Conservation (phyloP, 2,329 filamentous ascomycete species). For the Geosmithia flava region DNA sequence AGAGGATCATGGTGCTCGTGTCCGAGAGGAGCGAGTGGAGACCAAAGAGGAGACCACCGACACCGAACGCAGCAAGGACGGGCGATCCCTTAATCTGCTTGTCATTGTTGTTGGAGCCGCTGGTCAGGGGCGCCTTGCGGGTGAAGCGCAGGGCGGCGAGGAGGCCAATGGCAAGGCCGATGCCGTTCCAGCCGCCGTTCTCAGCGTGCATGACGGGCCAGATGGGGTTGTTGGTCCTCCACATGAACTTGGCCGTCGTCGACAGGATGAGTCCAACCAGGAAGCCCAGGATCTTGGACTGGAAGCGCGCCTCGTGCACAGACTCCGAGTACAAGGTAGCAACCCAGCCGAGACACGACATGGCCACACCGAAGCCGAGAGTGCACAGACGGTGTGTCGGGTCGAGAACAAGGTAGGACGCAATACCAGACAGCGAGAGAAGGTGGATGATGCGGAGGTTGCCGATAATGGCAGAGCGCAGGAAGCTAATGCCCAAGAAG, state of each 20-base stretch:
- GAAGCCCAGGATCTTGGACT: slow-evolving; percentile 73
- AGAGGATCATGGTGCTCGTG: slow-evolving; percentile 96
- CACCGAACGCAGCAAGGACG: slow-evolving; percentile 58
- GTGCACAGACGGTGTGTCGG: slow-evolving; percentile 68
- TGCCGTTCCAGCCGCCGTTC: slow-evolving; percentile 88
- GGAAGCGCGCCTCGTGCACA: slow-evolving; percentile 60
- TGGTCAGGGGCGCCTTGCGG: slow-evolving; percentile 42
- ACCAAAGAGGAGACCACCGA: slow-evolving; percentile 77
- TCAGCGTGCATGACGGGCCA: slow-evolving; percentile 87
- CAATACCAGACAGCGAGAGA: slow-evolving; percentile 63
- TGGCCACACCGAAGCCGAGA: slow-evolving; percentile 68
- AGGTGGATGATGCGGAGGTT: slow-evolving; percentile 64
- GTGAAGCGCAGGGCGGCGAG: slow-evolving; percentile 68
- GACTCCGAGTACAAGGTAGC: slow-evolving; percentile 72
- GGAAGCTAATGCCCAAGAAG: slow-evolving; percentile 55
- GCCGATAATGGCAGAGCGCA: slow-evolving; percentile 56
- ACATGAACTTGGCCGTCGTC: slow-evolving; percentile 83
- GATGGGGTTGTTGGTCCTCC: slow-evolving; percentile 87
- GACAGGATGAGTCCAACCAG: slow-evolving; percentile 73
- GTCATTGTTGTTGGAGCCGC: slow-evolving; percentile 17
- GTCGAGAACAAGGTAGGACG: slow-evolving; percentile 64
- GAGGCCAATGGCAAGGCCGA: slow-evolving; percentile 64
- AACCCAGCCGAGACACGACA: slow-evolving; percentile 74
- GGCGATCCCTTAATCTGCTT: slow-evolving; percentile 51
- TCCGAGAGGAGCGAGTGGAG: slow-evolving; percentile 90